These are phyloP conservation scores for Cystofilobasidium capitatum DNA, from an alignment of 768 basidiomycete species.

Conservation along the genomic window DNA sequence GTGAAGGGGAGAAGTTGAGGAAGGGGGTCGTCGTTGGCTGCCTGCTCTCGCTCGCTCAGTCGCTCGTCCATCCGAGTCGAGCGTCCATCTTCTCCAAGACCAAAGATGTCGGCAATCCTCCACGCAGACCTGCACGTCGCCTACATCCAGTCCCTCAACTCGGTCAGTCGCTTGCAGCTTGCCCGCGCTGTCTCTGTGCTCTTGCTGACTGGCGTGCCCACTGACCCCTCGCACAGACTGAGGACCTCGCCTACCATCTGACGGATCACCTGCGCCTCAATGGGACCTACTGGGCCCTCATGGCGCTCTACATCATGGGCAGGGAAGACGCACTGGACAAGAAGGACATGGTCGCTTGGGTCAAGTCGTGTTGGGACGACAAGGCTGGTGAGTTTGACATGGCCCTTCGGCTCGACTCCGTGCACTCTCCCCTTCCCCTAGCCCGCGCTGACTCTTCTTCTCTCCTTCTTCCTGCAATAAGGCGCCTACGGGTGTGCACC, in stretches of 20 bases:
- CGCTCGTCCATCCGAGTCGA: too few relatives aligned
- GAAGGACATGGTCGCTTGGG: slow-evolving; percentile 77
- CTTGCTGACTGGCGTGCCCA: neutral
- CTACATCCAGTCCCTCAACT: slow-evolving; percentile 59
- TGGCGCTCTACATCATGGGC: slow-evolving; percentile 72
- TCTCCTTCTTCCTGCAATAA: slow-evolving; percentile 35
- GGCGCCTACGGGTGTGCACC: slow-evolving; percentile 90
- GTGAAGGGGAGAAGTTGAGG: neutral
- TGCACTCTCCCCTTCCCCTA: neutral
- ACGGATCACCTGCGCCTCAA: slow-evolving; percentile 90
- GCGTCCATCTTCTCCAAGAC: too few relatives aligned
- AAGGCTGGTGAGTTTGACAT: slow-evolving; percentile 54
- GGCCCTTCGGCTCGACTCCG: neutral
- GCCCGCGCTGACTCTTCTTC: neutral
- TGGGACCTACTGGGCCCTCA: slow-evolving; percentile 93
- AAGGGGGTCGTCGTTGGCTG: too few relatives aligned
- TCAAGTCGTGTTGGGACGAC: slow-evolving; percentile 92
- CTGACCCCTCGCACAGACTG: slow-evolving; percentile 37
- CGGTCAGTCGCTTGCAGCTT: neutral
- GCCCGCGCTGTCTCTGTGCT: neutral
- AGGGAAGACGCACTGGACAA: slow-evolving; percentile 66
- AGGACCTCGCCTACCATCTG: slow-evolving; percentile 78
- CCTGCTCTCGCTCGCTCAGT: too few relatives aligned
- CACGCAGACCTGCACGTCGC: slow-evolving; percentile 55
- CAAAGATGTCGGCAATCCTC: too few relatives aligned